Evolutionary conservation across 306 rosid genomes (phyloP), one percentile per base, ranked within the genome.

Genomic region (Leucaena leucocephala): DNA sequence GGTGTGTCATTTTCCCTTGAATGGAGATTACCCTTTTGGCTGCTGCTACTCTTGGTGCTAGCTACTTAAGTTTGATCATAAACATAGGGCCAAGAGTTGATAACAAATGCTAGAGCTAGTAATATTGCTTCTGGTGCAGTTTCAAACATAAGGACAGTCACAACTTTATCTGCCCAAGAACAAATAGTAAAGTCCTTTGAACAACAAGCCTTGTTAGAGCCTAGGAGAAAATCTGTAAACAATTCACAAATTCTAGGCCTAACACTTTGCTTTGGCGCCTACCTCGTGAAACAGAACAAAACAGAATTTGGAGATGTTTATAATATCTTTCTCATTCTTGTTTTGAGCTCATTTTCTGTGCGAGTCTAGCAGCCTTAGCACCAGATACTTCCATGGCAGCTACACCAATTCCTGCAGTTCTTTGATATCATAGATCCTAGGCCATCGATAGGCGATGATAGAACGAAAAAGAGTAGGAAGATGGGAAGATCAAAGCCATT

Each of bases 81-180:
- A 92, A 88, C 78, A 38, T 94, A 19, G 98, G 95, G 3, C 93
- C 95, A 27, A 83, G 72, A 59, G 86, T 91, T 65, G 90, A 91
- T 80, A 93, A 92, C 58, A 78, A 84, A 89, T 82, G 89, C 90
- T 19, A 89, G 82, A 76, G 98, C 98, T 64, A 94, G 98, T 80
- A 94, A 72, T 54, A 91, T 94, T 80, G 97, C 97, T 80, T 87
- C 98, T 46, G 94, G 97, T 78, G 98, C 97, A 64, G 92, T 89
- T 58, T 89, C 98, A 68, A 94, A 92, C 84, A 86, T 92, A 63
- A 91, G 98, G 54, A 94, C 97, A 27, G 92, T 92, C 50, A 72
- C 92, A 27, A 91, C 98, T 62, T 92, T 94, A 84, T 92, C 97
- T 36, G 97, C 97, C 7, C 98, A 94, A 74, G 92, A 88, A 65